Percentiles rank a stretch among this genome's conserved stretches.
Conservation (phyloP, 441 rosid species). For the Pelargonium myrrhifolium region DNA sequence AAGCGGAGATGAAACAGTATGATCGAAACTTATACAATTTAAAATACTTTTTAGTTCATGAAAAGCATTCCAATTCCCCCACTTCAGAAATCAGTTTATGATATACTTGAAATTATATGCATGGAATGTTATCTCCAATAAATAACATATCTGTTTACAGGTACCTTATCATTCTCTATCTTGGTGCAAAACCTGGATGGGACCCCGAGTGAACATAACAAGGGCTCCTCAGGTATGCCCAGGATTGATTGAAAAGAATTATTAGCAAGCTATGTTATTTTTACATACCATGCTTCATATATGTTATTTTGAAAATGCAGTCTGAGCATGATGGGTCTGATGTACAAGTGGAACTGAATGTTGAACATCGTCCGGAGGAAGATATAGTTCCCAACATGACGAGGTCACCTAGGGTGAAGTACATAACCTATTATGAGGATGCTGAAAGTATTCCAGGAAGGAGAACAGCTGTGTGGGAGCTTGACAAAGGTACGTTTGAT, state of each 20-base stretch:
- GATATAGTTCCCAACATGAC: constrained; percentile 85
- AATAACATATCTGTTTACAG: constrained; percentile 32
- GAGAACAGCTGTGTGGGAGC: constrained; percentile 98
- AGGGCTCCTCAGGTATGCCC: constrained; percentile 84
- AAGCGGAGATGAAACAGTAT: constrained; percentile 95
- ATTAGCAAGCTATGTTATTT: neutral
- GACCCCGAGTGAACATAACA: constrained; percentile 79
- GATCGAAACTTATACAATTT: constrained; percentile 20
- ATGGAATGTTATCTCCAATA: constrained; percentile 15
- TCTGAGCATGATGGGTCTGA: constrained; percentile 93
- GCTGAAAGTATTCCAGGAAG: constrained; percentile 76
- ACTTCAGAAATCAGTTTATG: constrained; percentile 8
- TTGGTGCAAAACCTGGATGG: constrained; percentile 96
- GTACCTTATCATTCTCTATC: constrained; percentile 94
- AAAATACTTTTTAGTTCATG: neutral
- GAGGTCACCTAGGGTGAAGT: constrained; percentile 67
- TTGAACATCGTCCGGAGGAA: constrained; percentile 59
- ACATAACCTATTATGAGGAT: constrained; percentile 88
- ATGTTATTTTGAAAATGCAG: constrained; percentile 40
- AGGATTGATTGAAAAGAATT: neutral
- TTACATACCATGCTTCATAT: neutral
- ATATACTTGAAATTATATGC: constrained; percentile 12
- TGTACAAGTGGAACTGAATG: constrained; percentile 68
- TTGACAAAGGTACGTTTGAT: constrained; percentile 65
- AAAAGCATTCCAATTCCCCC: neutral